These are phyloP conservation scores for Fusarium pseudograminearum DNA, from an alignment of 2,329 filamentous ascomycete genomes.

Conservation along the genomic window DNA sequence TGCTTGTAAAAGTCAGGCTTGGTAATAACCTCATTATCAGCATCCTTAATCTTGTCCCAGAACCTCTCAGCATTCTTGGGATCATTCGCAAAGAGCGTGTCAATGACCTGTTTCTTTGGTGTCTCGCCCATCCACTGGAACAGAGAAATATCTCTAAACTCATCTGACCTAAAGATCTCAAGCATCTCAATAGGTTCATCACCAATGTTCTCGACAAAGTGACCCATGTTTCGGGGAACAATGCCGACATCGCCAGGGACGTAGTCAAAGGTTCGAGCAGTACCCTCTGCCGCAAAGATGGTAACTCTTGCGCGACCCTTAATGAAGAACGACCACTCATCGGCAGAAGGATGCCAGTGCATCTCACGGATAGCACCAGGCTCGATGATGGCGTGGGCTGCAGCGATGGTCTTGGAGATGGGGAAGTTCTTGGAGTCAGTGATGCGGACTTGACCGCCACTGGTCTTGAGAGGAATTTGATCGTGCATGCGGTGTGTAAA, in stretches of 20 bases:
- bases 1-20: constrained; percentile 46
- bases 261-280: constrained; percentile 81
- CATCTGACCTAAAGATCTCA: constrained; percentile 78
- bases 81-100: constrained; percentile 74
- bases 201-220: constrained; percentile 86
- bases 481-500: constrained; percentile 80
- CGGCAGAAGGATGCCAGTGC: constrained; percentile 84
- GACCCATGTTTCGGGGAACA: constrained; percentile 80
- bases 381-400: constrained; percentile 77
- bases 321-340: constrained; percentile 87
- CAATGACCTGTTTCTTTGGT: constrained; percentile 72
- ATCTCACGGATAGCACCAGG: constrained; percentile 81
- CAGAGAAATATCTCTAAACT: constrained; percentile 78
- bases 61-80: constrained; percentile 72
- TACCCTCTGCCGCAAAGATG: constrained; percentile 77
- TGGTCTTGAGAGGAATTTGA: constrained; percentile 69
- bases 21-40: constrained; percentile 68
- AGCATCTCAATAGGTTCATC: constrained; percentile 80
- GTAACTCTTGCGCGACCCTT: constrained; percentile 77
- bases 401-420: constrained; percentile 78
- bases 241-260: constrained; percentile 80
- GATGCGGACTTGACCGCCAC: constrained; percentile 79
- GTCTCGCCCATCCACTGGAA: constrained; percentile 83
- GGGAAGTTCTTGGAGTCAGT: constrained; percentile 82
- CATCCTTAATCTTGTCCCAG: constrained; percentile 69